Percentiles rank a stretch among this genome's conserved stretches.
These are phyloP conservation scores for Begonia masoniana DNA, from an alignment of 306 rosid species.

Conservation along the genomic window DNA sequence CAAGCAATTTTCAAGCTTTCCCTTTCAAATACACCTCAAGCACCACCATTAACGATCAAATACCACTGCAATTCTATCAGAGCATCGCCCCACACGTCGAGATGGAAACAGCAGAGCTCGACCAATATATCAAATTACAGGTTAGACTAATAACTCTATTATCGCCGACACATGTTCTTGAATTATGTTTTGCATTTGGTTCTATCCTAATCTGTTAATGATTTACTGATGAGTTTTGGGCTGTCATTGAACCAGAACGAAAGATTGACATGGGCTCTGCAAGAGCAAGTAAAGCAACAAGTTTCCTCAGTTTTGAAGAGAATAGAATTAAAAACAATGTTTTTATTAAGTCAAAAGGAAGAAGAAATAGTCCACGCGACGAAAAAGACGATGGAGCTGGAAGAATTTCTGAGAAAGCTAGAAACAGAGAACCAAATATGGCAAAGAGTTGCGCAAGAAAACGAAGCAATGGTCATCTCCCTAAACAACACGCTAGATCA, in stretches of 20 bases:
- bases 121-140: constrained; percentile 39
- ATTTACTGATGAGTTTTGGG: neutral
- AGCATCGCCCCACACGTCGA: constrained; percentile 20
- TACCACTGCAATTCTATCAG: constrained; percentile 9
- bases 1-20: constrained; percentile 4
- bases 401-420: constrained; percentile 27
- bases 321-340: constrained; percentile 18
- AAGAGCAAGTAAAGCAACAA: constrained; percentile 42
- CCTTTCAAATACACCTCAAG: constrained; percentile 8
- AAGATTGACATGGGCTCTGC: constrained; percentile 28
- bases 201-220: neutral
- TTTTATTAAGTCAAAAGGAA: constrained; percentile 31
- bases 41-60: neutral
- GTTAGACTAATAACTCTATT: constrained; percentile 10
- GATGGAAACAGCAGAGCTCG: constrained; percentile 38
- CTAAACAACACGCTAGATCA: constrained; percentile 40
- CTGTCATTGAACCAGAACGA: constrained; percentile 30
- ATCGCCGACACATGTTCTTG: too few relatives aligned
- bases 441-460: constrained; percentile 45
- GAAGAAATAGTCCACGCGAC: constrained; percentile 35
- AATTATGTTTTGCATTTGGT: too few relatives aligned
- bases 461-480: constrained; percentile 33
- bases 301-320: constrained; percentile 19
- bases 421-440: constrained; percentile 53
- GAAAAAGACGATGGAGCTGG: constrained; percentile 35